Evolutionary conservation across 2,329 filamentous ascomycete genomes (phyloP), one percentile per base, ranked within the genome.

Genomic region (Rosellinia necatrix): DNA sequence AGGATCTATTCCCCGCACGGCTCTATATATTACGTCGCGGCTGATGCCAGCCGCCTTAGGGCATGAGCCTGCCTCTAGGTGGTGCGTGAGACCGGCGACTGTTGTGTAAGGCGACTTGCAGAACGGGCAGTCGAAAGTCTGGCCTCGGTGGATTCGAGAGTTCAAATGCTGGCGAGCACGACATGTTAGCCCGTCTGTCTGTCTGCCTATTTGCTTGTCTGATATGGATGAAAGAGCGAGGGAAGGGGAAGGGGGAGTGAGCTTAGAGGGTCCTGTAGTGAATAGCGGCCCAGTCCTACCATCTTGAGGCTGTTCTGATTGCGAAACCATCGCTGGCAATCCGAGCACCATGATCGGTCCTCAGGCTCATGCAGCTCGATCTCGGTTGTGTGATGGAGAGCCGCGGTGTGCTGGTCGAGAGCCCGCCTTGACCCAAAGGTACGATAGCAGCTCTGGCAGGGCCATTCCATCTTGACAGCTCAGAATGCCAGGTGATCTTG

Each of bases 61-160:
- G 48, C 85, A 88, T 0, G 73, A 68, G n/a, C 79, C 79, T 0
- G 64, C 70, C 60, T 88, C 85, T 1, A 88, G 68, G 59, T 88
- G 82, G 64, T 84, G 74, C 0, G 72, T 65, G 4, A 87, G 61
- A 3, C 82, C 84, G 1, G 78, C 81, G 1, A 83, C 81, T 0
- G 79, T 78, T 8, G 76, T 70, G 58, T 75, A 82, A 2, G 7
- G 24, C 2, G 42, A 56, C 30, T 72, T 65, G 70, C 85, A 88
- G 64, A 83, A 87, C 0, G 80, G 84, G 47, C 85, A 89, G 0
- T 37, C 1, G 6, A 85, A 67, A 2, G 67, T 67, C 0, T 43
- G 55, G 50, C 78, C 77, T 0, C 72, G 72, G 63, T 88, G 84
- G 41, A 68, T 64, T 4, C 71, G 71, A 0, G 82, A 86, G 22